Conservation (phyloP, 2,329 filamentous ascomycete species). For the Lasiodiplodia citricola region DNA sequence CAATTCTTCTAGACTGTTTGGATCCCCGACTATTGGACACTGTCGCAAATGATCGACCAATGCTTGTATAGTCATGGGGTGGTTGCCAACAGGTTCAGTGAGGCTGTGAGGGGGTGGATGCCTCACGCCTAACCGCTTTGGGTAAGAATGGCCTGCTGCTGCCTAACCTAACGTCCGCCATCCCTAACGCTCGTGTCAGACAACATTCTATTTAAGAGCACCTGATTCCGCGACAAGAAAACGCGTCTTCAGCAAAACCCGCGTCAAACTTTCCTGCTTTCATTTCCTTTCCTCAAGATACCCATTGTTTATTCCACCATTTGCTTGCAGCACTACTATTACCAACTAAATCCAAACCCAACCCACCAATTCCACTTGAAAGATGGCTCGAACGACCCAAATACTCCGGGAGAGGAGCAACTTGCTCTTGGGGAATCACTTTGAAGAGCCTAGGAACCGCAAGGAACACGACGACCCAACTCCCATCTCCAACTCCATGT, state of each 20-base stretch:
- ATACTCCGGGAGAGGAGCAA: too few species aligned
- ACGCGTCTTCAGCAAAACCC: conserved; percentile 4
- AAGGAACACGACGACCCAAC: neutral
- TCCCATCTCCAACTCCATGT: neutral
- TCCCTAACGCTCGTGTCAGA: neutral
- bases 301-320: neutral
- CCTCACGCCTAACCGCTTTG: conserved; percentile 12
- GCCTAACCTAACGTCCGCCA: conserved; percentile 5
- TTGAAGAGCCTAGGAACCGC: neutral
- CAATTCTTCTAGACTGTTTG: neutral
- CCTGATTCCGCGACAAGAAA: neutral
- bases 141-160: neutral
- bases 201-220: neutral
- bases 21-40: too few species aligned
- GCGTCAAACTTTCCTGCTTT: neutral
- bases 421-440: neutral
- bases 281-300: neutral
- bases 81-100: neutral
- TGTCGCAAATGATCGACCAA: neutral
- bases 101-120: neutral
- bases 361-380: neutral
- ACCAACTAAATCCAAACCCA: neutral
- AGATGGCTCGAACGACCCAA: too few species aligned
- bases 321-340: neutral
- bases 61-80: neutral